Evolutionary conservation across 768 basidiomycete genomes (phyloP).

Genomic region (Tulasnella sp.): DNA sequence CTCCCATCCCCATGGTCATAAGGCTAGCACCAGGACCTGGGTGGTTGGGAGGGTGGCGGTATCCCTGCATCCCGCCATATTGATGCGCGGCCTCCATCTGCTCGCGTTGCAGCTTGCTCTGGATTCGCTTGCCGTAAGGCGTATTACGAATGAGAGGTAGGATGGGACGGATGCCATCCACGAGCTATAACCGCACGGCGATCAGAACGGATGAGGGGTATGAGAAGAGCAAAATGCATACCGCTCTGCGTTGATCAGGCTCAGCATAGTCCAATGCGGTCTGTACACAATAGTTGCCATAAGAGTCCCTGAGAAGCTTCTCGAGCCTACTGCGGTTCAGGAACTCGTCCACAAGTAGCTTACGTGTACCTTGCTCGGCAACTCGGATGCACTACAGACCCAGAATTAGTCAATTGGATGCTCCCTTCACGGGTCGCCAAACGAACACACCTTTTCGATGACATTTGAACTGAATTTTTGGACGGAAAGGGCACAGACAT

Average conservation of each 20-base stretch:
- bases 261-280: slow-evolving; percentile 98
- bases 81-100: slow-evolving; percentile 44
- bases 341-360: slow-evolving; percentile 89
- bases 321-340: slow-evolving; percentile 90
- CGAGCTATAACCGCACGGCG: slow-evolving; percentile 37
- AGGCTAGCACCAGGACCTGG: neutral
- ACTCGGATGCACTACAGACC: slow-evolving; percentile 63
- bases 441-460: slow-evolving; percentile 69
- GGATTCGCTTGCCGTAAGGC: slow-evolving; percentile 98
- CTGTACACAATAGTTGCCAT: slow-evolving; percentile 92
- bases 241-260: slow-evolving; percentile 70
- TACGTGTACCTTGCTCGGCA: slow-evolving; percentile 88
- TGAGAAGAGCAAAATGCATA: slow-evolving; percentile 27
- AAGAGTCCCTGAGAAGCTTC: slow-evolving; percentile 91
- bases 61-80: neutral
- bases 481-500: slow-evolving; percentile 93
- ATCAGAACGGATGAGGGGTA: neutral
- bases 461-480: slow-evolving; percentile 99
- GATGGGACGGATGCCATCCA: slow-evolving; percentile 97
- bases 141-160: slow-evolving; percentile 97
- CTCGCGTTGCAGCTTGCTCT: slow-evolving; percentile 95
- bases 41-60: slow-evolving; percentile 1
- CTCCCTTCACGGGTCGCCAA: neutral
- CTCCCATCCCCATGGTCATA: neutral
- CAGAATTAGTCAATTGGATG: neutral